These are phyloP conservation scores for Populus simonii DNA, from an alignment of 345 rosid genomes.

Conservation along the genomic window DNA sequence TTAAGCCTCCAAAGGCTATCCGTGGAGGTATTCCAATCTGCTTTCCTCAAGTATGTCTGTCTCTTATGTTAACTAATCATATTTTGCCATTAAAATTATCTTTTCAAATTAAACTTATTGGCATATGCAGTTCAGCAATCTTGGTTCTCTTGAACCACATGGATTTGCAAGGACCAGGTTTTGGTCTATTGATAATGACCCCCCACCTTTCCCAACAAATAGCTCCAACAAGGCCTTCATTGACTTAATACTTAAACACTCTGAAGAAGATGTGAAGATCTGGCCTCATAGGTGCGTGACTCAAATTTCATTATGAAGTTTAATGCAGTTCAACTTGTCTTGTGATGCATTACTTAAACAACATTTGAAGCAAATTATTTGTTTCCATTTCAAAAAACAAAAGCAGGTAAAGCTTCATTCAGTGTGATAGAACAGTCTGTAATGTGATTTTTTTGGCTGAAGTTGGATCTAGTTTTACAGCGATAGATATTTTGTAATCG, in stretches of 20 bases:
- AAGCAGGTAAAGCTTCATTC: background rate
- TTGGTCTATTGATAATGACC: slow-evolving; percentile 28
- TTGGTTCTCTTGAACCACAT: slow-evolving; percentile 28
- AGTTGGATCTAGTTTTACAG: background rate
- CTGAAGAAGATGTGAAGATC: slow-evolving; percentile 26
- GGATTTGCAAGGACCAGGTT: slow-evolving; percentile 33
- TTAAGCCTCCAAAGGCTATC: slow-evolving; percentile 26
- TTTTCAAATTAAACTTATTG: background rate
- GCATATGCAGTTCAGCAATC: slow-evolving; percentile 24
- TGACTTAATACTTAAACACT: slow-evolving; percentile 26
- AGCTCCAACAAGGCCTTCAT: slow-evolving; percentile 20
- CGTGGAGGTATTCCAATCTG: slow-evolving; percentile 34
- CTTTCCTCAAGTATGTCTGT: slow-evolving; percentile 29
- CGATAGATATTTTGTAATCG: background rate
- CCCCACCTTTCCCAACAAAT: slow-evolving; percentile 23
- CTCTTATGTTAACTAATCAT: background rate
- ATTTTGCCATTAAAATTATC: background rate
- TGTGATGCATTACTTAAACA: background rate
- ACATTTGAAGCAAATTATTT: background rate
- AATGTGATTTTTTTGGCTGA: background rate
- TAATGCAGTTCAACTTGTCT: background rate
- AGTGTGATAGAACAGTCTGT: background rate
- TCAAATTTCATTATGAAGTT: background rate
- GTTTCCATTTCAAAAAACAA: background rate
- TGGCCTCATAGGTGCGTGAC: slow-evolving; percentile 34